These are phyloP conservation scores for Sphagnum magellanicum DNA, from an alignment of 228 moss, liverwort and hornwort species.

Conservation along the genomic window DNA sequence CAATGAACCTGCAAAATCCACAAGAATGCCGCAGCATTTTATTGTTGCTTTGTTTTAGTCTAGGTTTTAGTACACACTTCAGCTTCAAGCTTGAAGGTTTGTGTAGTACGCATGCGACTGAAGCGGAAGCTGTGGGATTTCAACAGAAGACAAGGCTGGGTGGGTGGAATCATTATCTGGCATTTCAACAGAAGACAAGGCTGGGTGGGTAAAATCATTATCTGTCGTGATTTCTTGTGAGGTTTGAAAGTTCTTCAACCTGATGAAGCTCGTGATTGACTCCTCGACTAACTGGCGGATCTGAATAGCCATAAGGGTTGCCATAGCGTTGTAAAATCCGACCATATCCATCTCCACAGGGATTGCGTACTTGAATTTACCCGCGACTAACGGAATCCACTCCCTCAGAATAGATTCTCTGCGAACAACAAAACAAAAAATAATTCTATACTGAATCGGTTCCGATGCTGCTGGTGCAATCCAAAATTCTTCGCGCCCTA, in stretches of 20 bases:
- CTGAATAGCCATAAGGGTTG: constrained; percentile 67
- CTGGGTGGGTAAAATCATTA: background rate
- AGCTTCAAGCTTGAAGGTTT: no score
- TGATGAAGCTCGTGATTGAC: constrained; percentile 55
- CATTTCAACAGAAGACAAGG: constrained; percentile 9
- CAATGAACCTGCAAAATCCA: constrained; percentile 19
- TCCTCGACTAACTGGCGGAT: constrained; percentile 60
- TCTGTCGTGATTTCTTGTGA: background rate
- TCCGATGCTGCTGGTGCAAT: no score
- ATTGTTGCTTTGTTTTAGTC: no score
- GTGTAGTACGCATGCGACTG: no score
- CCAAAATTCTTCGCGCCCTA: no score
- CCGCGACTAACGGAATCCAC: constrained; percentile 57
- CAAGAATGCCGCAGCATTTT: background rate
- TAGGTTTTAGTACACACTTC: no score
- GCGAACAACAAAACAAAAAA: background rate
- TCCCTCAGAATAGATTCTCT: constrained; percentile 41
- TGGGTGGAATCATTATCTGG: background rate
- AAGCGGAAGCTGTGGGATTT: no score
- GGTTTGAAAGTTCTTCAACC: constrained; percentile 8
- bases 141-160: no score
- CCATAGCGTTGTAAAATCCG: constrained; percentile 81
- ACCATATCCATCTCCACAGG: constrained; percentile 65
- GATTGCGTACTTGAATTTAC: constrained; percentile 59
- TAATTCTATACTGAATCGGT: no score